Conservation (phyloP, 2,329 filamentous ascomycete genomes). For the Sphaceloma murrayae region DNA sequence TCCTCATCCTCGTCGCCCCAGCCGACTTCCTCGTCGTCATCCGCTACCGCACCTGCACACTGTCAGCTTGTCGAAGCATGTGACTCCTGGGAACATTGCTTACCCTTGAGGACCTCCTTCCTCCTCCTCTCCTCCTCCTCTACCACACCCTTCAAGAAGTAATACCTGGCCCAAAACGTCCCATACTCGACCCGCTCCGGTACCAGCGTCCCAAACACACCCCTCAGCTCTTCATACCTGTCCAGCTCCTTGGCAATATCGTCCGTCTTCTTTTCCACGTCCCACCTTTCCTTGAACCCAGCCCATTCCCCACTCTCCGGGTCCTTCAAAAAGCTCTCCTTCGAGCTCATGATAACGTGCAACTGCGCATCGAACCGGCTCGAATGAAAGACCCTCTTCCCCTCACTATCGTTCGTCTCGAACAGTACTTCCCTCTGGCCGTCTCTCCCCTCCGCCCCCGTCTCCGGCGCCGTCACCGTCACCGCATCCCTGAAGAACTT, state of each 20-base stretch:
- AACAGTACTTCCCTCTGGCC: constrained; percentile 59
- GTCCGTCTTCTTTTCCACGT: constrained; percentile 74
- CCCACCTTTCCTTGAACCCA: constrained; percentile 62
- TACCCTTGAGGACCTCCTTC: constrained; percentile 67
- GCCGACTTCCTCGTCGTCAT: constrained; percentile 61
- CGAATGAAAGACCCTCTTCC: constrained; percentile 88
- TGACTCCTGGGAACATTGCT: background rate
- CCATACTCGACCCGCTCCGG: constrained; percentile 82
- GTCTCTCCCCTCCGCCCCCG: constrained; percentile 38
- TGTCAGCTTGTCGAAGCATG: background rate
- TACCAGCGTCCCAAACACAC: constrained; percentile 93
- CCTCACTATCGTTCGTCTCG: constrained; percentile 80
- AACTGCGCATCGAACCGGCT: constrained; percentile 92
- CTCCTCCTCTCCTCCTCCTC: constrained; percentile 86
- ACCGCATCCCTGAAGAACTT: constrained; percentile 88
- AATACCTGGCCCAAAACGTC: constrained; percentile 90
- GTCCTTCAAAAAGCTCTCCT: constrained; percentile 74
- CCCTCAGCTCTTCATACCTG: constrained; percentile 73
- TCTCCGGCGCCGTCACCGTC: constrained; percentile 65
- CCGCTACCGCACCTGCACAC: constrained; percentile 51
- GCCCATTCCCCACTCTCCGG: constrained; percentile 60
- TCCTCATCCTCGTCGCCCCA: constrained; percentile 57
- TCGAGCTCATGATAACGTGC: constrained; percentile 82
- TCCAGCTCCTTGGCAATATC: constrained; percentile 73
- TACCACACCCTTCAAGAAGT: constrained; percentile 84